Evolutionary conservation across 139 green algal species (phyloP), one percentile per base, ranked within the genome.

Genomic region (Chlorokybus atmophyticus): DNA sequence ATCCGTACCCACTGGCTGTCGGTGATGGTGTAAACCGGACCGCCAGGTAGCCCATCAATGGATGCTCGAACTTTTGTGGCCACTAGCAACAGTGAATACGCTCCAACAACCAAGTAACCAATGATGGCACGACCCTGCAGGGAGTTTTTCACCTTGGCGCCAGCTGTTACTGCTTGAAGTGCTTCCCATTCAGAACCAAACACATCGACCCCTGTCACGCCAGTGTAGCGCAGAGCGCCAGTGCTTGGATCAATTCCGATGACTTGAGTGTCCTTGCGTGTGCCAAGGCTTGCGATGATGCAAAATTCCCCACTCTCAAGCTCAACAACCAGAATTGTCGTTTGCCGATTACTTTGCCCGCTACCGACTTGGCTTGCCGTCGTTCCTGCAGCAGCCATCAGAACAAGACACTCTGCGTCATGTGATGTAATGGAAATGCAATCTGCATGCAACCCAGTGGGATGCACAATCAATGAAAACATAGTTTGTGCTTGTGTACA

Each of bases 1-100:
- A 95, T 70, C 5, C 75, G 71, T 32, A 85, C 41, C 89, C 89
- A 97, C 8, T 74, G 66, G 48, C 64, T 78, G 32, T 86, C 80
- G 3, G 74, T 74, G 1, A 97, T 79, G 0, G 78, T 82, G 47
- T 84, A 80, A 25, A 97, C 75, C 25, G 76, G 58, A 5, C 83
- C 83, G 4, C 90, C 89, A 3, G 89, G 89, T 21, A 97, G 75
- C 10, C 19, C 24, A 8, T 59, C 63, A 2, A 77, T 81, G 1
- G 83, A 83, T 4, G 80, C 50, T 1, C 75, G 67, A 17, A 82
- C 55, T 24, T 74, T 75, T n/a, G 85, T 88, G 5, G 80, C 88
- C 50, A 96, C 32, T 32, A 97, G 75, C 31, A 97, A 52, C 32
- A 90, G 71, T 0, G 64, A 85, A 21, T 75, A 58, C 24, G 63